These are phyloP conservation scores for Neopestalotiopsis sp. DNA, from an alignment of 2,329 filamentous ascomycete species.

Conservation along the genomic window DNA sequence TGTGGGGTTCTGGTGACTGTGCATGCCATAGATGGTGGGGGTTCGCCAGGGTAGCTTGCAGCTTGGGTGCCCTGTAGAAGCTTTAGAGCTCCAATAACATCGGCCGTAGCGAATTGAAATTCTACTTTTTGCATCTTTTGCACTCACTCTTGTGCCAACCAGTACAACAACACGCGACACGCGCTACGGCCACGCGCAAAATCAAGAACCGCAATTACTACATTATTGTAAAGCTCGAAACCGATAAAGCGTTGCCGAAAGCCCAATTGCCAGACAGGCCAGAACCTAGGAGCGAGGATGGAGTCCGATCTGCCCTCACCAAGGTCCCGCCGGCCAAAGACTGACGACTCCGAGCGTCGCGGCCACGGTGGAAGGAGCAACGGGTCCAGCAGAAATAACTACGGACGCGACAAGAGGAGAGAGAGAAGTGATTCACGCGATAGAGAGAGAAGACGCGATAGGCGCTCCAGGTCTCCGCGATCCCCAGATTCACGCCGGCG, in stretches of 20 bases:
- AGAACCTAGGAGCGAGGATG: slow-evolving; percentile 1
- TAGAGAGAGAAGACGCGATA: slow-evolving; percentile 26
- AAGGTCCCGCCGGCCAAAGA: slow-evolving; percentile 14
- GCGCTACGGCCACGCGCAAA: too few species aligned
- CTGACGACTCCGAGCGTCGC: slow-evolving; percentile 8
- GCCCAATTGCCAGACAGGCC: neutral
- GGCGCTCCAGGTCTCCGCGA: slow-evolving; percentile 34
- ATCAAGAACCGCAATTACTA: too few species aligned
- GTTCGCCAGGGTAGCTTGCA: too few species aligned
- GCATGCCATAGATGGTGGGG: too few species aligned
- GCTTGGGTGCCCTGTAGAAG: too few species aligned
- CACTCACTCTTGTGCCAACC: too few species aligned
- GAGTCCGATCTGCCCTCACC: slow-evolving; percentile 13
- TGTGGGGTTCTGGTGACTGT: too few species aligned
- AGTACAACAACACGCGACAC: too few species aligned
- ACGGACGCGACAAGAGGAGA: neutral
- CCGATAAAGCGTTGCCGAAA: neutral
- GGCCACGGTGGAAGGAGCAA: neutral
- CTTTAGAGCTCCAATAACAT: too few species aligned
- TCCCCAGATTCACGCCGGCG: slow-evolving; percentile 23
- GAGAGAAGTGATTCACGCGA: slow-evolving; percentile 16
- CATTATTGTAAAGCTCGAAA: neutral
- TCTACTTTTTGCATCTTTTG: too few species aligned
- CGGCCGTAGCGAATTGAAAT: too few species aligned
- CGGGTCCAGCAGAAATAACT: slow-evolving; percentile 5